Base-by-base conservation (phyloP, 805 yeast species). In the Peterozyma xylosa region DNA sequence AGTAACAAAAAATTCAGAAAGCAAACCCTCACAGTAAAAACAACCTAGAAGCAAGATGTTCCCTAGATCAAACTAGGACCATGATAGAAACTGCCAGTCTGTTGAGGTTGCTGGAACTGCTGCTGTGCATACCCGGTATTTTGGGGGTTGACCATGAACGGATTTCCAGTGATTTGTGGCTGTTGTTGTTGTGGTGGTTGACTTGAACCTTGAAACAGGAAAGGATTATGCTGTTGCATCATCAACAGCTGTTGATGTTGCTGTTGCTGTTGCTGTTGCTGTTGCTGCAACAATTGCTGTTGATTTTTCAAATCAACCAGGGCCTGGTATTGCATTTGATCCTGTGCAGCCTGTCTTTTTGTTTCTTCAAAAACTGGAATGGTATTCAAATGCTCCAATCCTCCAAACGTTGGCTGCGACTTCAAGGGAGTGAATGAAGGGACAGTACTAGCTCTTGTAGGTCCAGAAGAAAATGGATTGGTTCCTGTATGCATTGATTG, bases 361-460 rank as follows among this genome's bases (percentile, higher is more conserved):
- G 80, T 74, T 50, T 74, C 74, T 0, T 82, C 82, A 51, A 78
- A 80, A 16, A 77, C 81, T 2, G 84, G 71, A 3, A 71, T 62
- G 2, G 84, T 78, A 14, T 75, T 76, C 37, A 78, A 56, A 38
- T 63, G 58, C 54, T 80, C 86, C 50, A 76, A 68, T 0, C 86
- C 86, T 2, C 86, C 86, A 41, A 82, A 78, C 3, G 83, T 78
- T 2, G 72, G 70, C 50, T 73, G 78, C 21, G 68, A 62, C 53
- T 66, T 58, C 51, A 68, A 45, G 41, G 61, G 48, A 49, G 58
- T 54, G 45, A 49, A 50, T 41, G 55, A 51, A 41, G 40, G 41
- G 16, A 35, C 40, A n/a, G 44, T 42, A 30, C 35, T 30, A 42
- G 54, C 32, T 11, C 37, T 18, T 43, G 63, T 48, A 5, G 74